Conservation (phyloP, 2,329 filamentous ascomycete species). For the Botrytis tulipae region DNA sequence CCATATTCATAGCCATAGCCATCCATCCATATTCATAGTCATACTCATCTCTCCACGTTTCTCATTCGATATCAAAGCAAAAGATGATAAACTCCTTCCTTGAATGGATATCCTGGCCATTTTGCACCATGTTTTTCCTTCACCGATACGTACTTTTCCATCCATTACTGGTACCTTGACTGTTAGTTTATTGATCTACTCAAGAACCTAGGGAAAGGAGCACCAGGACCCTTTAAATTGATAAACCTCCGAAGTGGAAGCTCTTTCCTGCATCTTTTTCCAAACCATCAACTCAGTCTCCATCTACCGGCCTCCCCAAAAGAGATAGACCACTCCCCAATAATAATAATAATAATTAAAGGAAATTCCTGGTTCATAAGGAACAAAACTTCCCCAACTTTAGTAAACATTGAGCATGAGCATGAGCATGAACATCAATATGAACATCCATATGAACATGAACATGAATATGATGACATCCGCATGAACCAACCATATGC, state of each 20-base stretch:
- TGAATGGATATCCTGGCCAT: not conserved
- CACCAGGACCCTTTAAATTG: slow-evolving; percentile 1
- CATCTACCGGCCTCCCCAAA: slow-evolving; percentile 1
- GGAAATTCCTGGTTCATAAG: not conserved
- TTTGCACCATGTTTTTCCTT: not conserved
- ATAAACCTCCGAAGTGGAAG: slow-evolving; percentile 1
- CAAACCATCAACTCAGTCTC: not conserved
- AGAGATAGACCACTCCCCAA: not conserved
- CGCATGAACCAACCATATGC: slow-evolving; percentile 1
- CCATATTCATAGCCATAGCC: no score
- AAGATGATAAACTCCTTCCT: not conserved
- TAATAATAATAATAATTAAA: not conserved
- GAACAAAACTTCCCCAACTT: not conserved
- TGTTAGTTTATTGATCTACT: not conserved
- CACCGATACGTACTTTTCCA: not conserved
- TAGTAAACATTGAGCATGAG: not conserved
- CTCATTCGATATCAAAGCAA: not conserved
- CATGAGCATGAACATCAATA: not conserved
- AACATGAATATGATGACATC: slow-evolving; percentile 9
- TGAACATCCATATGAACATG: not conserved
- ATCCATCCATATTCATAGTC: no score
- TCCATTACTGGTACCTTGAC: not conserved
- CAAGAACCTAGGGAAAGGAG: not conserved
- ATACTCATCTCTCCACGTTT: not conserved
- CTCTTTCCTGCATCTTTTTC: not conserved